Conservation (phyloP, 257 asterid species). For the Apocynum venetum region DNA sequence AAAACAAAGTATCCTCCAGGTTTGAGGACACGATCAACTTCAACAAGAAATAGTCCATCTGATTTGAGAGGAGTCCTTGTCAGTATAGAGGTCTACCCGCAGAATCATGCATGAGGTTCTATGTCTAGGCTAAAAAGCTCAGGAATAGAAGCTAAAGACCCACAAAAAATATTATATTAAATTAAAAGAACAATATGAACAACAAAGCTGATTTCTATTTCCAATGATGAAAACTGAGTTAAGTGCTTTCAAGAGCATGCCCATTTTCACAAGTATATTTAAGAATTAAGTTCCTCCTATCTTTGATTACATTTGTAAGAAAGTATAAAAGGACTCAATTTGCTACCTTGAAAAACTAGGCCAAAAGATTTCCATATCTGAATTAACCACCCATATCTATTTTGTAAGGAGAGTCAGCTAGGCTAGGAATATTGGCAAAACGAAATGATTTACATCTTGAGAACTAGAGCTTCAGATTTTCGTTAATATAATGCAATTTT, state of each 20-base stretch:
- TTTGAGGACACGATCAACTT: conserved; percentile 88
- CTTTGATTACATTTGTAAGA: background rate
- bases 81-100: conserved; percentile 15
- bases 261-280: background rate
- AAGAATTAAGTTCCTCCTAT: background rate
- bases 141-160: background rate
- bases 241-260: background rate
- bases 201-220: background rate
- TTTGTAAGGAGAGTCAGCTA: background rate
- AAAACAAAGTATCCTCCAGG: conserved; percentile 96
- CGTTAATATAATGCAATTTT: too few species aligned
- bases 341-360: background rate
- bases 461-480: background rate
- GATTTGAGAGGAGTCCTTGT: conserved; percentile 34
- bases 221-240: background rate
- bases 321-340: background rate
- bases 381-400: background rate
- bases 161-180: background rate
- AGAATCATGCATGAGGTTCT: background rate
- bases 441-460: background rate
- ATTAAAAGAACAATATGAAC: background rate
- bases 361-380: background rate
- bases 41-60: conserved; percentile 82
- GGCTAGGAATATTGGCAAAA: background rate
- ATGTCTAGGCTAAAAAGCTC: background rate